Evolutionary conservation across 306 rosid species (phyloP).

Genomic region (Cicer yamashitae): DNA sequence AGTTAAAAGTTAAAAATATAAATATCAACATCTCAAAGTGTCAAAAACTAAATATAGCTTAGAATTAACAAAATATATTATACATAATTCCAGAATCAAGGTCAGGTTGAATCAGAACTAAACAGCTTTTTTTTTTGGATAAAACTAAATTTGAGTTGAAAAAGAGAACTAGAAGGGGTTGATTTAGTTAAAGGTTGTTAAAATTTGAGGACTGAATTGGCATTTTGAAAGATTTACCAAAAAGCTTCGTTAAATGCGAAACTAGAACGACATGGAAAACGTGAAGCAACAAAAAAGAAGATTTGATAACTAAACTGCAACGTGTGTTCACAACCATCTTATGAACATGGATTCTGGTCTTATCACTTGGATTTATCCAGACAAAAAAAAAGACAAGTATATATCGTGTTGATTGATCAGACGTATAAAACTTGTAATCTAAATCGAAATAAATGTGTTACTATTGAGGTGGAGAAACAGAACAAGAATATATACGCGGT

Average conservation of each 20-base stretch:
- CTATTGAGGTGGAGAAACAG: not conserved
- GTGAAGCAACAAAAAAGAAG: constrained; percentile 40
- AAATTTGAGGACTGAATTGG: constrained; percentile 26
- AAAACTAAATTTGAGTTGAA: constrained; percentile 2
- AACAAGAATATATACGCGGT: constrained; percentile 2
- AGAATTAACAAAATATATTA: too few relatives aligned
- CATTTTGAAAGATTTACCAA: constrained; percentile 29
- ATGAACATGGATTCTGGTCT: not conserved
- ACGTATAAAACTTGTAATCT: not conserved
- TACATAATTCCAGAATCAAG: not conserved
- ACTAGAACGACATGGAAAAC: not conserved
- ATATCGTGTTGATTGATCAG: not conserved
- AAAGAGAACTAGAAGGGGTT: not conserved
- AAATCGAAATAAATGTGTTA: not conserved
- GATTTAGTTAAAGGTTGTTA: not conserved
- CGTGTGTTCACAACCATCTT: not conserved
- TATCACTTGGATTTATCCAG: constrained; percentile 19
- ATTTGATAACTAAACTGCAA: constrained; percentile 10
- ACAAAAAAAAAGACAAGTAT: not conserved
- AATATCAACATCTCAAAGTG: not conserved
- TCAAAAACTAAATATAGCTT: not conserved
- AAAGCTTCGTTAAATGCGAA: not conserved
- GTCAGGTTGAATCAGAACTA: too few relatives aligned
- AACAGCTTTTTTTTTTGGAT: not conserved
- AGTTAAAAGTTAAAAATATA: too few relatives aligned